These are phyloP conservation scores for Phyllosticta citriasiana DNA, from an alignment of 2,329 filamentous ascomycete species.

Conservation along the genomic window DNA sequence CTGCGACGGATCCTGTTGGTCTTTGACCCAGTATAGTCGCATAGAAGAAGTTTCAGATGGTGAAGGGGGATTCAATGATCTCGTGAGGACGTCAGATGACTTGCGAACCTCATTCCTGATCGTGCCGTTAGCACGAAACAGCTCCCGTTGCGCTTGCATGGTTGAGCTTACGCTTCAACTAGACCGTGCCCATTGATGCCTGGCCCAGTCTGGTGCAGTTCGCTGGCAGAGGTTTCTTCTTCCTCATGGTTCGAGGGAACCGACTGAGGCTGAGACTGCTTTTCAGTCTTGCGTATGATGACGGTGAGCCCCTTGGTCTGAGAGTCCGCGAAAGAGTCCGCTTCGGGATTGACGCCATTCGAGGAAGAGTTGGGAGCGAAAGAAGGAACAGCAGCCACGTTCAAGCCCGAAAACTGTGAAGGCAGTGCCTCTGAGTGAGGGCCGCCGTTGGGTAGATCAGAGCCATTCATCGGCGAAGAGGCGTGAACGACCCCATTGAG, in stretches of 20 bases:
- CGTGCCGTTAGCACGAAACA: constrained; percentile 18
- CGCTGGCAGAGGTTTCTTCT: constrained; percentile 39
- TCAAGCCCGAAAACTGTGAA: constrained; percentile 6
- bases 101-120: constrained; percentile 12
- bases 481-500: constrained; percentile 8
- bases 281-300: constrained; percentile 37
- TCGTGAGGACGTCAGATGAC: constrained; percentile 11
- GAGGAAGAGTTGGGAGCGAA: constrained; percentile 18
- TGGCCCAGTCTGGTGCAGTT: constrained; percentile 33
- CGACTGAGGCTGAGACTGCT: constrained; percentile 14
- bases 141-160: constrained; percentile 9
- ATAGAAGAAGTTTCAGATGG: constrained; percentile 11
- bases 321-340: constrained; percentile 42
- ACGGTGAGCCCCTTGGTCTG: constrained; percentile 44
- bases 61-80: constrained; percentile 15
- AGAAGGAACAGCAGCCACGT: constrained; percentile 7
- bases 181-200: constrained; percentile 26
- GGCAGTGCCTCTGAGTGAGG: neutral
- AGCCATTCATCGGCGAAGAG: constrained; percentile 3
- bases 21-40: constrained; percentile 41
- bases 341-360: constrained; percentile 20
- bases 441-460: constrained; percentile 5
- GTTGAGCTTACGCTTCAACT: constrained; percentile 21
- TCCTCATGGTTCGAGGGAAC: constrained; percentile 17
- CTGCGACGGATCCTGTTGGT: constrained; percentile 34